Percentiles rank a stretch among this genome's conserved stretches.
Evolutionary conservation across 371 early-diverging fungal species (phyloP).

Genomic region (Dinochytrium kinnereticum): DNA sequence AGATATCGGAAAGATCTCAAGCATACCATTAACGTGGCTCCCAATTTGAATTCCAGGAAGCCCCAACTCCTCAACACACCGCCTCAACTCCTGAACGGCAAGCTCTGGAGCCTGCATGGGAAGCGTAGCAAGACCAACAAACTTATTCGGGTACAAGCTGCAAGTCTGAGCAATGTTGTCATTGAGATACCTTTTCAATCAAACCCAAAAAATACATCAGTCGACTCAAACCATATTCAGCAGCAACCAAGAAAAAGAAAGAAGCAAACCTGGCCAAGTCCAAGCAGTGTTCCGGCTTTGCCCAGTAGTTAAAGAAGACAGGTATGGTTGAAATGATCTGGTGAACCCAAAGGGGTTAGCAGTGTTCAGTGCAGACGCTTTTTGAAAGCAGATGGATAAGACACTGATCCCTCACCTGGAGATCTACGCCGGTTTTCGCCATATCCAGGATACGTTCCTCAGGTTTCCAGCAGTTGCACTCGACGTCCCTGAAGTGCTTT

Average conservation of each 20-base stretch:
- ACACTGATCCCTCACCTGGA: conserved; percentile 57
- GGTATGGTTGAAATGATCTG: conserved; percentile 73
- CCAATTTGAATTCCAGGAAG: conserved; percentile 74
- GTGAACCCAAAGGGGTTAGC: not conserved
- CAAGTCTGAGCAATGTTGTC: conserved; percentile 75
- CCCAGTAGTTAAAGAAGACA: conserved; percentile 72
- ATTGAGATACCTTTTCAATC: conserved; percentile 68
- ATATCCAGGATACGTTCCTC: conserved; percentile 56
- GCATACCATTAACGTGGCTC: conserved; percentile 62
- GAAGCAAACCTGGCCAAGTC: conserved; percentile 44
- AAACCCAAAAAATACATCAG: no score
- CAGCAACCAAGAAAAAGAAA: no score
- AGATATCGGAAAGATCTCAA: not conserved
- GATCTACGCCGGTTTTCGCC: conserved; percentile 58
- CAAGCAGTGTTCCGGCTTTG: conserved; percentile 52
- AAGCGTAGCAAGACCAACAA: conserved; percentile 72
- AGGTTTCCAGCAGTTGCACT: conserved; percentile 75
- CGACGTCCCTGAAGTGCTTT: conserved; percentile 68
- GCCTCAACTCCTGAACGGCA: conserved; percentile 67
- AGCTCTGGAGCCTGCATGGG: conserved; percentile 76
- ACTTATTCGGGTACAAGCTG: conserved; percentile 66
- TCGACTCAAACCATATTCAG: no score
- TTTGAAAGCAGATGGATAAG: not conserved
- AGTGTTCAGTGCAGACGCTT: not conserved
- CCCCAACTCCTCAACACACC: conserved; percentile 72